Base-by-base conservation (phyloP, 345 rosid genomes). In the Iberis pinnata region DNA sequence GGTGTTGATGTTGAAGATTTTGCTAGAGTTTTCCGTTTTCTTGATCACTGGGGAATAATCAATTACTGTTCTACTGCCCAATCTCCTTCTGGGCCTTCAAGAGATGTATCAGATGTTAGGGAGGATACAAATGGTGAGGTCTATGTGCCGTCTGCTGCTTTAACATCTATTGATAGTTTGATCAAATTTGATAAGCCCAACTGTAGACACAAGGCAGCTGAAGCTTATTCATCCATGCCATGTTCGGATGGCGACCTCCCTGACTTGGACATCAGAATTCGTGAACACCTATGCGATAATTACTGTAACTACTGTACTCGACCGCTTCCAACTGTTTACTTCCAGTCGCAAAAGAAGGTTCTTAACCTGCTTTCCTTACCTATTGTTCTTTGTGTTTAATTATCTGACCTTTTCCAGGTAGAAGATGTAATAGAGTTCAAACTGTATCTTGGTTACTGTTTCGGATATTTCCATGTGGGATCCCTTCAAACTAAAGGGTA, bases 21-120 rank as follows among this genome's bases (percentile, higher is more conserved):
- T 62, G 67, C 79, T 18, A 78, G 97, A 43, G 89, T 92, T 55
- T 73, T 85, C 55, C 76, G 95, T 66, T 92, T 92, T 75, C 97
- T 92, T 71, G 87, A 92, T 72, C 96, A 92, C 40, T 92, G 98
- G 98, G 98, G 98, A 58, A 83, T 92, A 42, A 83, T 88, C 63
- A 92, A 92, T 74, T 92, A 88, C 66, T 85, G 86, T 81, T 84
- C 86, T 27, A 73, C 71, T 55, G 41, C 69, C 38, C 70, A 77
- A 53, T 45, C 25, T 32, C 75, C 43, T 40, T 69, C 67, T 56
- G 88, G 75, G 60, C 70, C 74, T 61, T 83, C 86, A 77, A 77
- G 63, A 70, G 68, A 41, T 41, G 74, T 68, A 22, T 76, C 76
- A 49, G 87, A 72, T 67, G 76, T 88, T 72, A 83, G 76, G 72